phyloP scores from a whole-genome alignment of 257 asterid genomes.

The Mentha longifolia region DNA sequence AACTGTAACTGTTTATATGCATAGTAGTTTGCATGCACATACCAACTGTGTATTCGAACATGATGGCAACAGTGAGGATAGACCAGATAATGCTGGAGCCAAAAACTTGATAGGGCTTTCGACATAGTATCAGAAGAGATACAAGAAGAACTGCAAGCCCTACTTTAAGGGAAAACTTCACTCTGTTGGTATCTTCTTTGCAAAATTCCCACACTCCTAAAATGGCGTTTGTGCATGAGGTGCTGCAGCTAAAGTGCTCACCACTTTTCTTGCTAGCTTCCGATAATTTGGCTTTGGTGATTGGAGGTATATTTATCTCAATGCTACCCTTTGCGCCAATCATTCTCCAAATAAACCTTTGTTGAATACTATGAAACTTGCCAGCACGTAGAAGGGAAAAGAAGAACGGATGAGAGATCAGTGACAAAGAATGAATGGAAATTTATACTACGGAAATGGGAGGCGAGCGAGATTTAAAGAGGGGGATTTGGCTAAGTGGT shows the following conservation, averaged over 20 bases:
- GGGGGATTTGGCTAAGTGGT: constrained; percentile 34
- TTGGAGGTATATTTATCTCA: constrained; percentile 51
- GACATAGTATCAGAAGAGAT: constrained; percentile 60
- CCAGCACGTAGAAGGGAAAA: neutral
- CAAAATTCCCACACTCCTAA: constrained; percentile 54
- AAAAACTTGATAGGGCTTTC: constrained; percentile 55
- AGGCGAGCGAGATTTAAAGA: constrained; percentile 39
- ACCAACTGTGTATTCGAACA: constrained; percentile 81
- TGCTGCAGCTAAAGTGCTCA: constrained; percentile 10
- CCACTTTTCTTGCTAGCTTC: constrained; percentile 27
- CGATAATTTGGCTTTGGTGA: constrained; percentile 31
- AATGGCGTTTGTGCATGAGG: constrained; percentile 38
- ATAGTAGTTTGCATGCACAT: constrained; percentile 30
- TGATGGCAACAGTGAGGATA: constrained; percentile 76
- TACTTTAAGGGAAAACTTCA: constrained; percentile 61
- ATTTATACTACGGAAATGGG: constrained; percentile 34
- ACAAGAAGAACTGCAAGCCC: constrained; percentile 72
- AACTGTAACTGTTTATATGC: neutral
- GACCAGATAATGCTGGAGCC: constrained; percentile 75
- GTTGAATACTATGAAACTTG: neutral
- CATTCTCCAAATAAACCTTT: constrained; percentile 48
- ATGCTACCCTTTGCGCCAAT: constrained; percentile 55
- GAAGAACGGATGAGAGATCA: neutral
- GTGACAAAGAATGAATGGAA: constrained; percentile 9
- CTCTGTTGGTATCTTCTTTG: constrained; percentile 62